These are phyloP conservation scores for Cafeteria roenbergensis DNA, from an alignment of 108 stramenopile genomes.

Conservation along the genomic window DNA sequence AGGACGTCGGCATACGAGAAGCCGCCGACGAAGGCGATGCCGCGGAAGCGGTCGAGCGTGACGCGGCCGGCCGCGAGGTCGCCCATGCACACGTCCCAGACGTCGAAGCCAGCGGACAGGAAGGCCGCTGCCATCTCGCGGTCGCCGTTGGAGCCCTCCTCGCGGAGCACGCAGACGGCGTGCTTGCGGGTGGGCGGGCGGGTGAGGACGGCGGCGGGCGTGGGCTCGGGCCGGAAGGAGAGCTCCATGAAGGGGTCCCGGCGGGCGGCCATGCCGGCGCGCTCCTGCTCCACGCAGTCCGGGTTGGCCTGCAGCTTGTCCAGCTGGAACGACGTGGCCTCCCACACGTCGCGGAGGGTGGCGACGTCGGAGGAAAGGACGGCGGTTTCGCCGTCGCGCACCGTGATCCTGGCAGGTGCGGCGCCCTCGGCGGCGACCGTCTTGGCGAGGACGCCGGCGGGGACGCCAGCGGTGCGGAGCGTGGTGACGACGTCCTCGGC, in stretches of 20 bases:
- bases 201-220: slow-evolving; percentile 11
- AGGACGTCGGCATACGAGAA: slow-evolving; percentile 95
- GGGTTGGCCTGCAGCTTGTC: slow-evolving; percentile 81
- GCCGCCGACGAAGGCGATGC: slow-evolving; percentile 89
- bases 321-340: slow-evolving; percentile 85
- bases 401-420: slow-evolving; percentile 23
- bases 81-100: slow-evolving; percentile 84
- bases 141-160: slow-evolving; percentile 98
- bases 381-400: slow-evolving; percentile 28
- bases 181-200: slow-evolving; percentile 56
- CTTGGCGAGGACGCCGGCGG: slow-evolving; percentile 59
- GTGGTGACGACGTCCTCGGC: slow-evolving; percentile 48
- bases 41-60: slow-evolving; percentile 69
- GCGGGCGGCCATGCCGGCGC: slow-evolving; percentile 60
- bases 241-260: slow-evolving; percentile 68
- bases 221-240: slow-evolving; percentile 31
- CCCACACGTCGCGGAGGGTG: slow-evolving; percentile 79
- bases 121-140: slow-evolving; percentile 93
- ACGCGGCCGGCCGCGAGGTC: slow-evolving; percentile 63
- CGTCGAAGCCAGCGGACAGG: slow-evolving; percentile 79
- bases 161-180: slow-evolving; percentile 83
- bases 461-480: slow-evolving; percentile 37
- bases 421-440: slow-evolving; percentile 33
- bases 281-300: slow-evolving; percentile 73
- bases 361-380: slow-evolving; percentile 26